Evolutionary conservation across 805 yeast species (phyloP).

Genomic region (Lipomyces chichibuensis): DNA sequence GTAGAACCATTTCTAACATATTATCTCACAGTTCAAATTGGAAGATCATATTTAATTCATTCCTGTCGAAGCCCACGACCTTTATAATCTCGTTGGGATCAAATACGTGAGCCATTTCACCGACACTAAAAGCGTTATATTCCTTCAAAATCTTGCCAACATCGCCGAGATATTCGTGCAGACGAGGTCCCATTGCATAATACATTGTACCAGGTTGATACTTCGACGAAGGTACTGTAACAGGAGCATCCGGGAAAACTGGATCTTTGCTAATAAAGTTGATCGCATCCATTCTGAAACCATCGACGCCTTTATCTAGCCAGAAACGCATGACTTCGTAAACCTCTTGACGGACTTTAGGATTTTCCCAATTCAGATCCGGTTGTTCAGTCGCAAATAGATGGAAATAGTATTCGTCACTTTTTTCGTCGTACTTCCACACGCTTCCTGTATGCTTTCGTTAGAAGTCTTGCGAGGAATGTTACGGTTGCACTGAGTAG

Average conservation of each 20-base stretch:
- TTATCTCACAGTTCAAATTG: conserved; percentile 40
- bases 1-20: neutral
- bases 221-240: conserved; percentile 47
- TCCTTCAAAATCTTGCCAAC: conserved; percentile 52
- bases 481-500: neutral
- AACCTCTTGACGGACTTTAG: conserved; percentile 47
- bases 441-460: conserved; percentile 46
- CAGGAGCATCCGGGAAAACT: conserved; percentile 55
- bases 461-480: neutral
- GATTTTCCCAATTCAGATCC: conserved; percentile 65
- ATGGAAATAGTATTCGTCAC: conserved; percentile 59
- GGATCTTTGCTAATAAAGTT: conserved; percentile 56
- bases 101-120: conserved; percentile 55
- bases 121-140: conserved; percentile 60
- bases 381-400: conserved; percentile 61
- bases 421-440: conserved; percentile 58
- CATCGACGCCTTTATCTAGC: conserved; percentile 61
- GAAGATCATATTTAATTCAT: conserved; percentile 40
- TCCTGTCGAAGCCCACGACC: conserved; percentile 37
- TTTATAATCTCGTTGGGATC: conserved; percentile 38
- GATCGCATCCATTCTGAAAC: conserved; percentile 63
- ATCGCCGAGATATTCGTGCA: conserved; percentile 61
- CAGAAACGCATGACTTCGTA: conserved; percentile 58
- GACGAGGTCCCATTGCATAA: conserved; percentile 55
- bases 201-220: conserved; percentile 49